Base-by-base conservation (phyloP, 2,329 filamentous ascomycete genomes). In the Cadophora gregata region DNA sequence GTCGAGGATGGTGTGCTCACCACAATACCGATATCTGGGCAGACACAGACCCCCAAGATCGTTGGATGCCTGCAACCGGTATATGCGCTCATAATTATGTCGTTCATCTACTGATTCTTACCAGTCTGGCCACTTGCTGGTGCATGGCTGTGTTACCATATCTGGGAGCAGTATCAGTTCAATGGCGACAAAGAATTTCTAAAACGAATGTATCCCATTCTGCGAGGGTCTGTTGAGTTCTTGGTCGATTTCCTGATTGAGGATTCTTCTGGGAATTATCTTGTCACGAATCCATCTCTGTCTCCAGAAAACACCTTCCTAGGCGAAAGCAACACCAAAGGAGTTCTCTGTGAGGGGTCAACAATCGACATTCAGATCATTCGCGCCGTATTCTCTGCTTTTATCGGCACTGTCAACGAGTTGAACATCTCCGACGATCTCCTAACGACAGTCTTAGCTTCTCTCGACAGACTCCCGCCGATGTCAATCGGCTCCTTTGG, bases 311-410 rank as follows among this genome's bases (percentile, higher is more conserved):
- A 78, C 59, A 76, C 74, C 0, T 80, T 69, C 42, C 55, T 69
- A 7, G 68, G 70, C 10, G 58, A 66, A 3, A 69, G 68, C 16
- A 72, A 69, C 10, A 65, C 67, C 25, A 71, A 66, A 36, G 79
- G 73, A 29, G 77, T 74, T n/a, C 74, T 79, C 3, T 79, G 78
- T 56, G 81, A 82, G 70, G 81, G 81, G 0, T 80, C 82, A 0
- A 80, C 80, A 3, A 83, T 84, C 66, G 83, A 85, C 61, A 80
- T 80, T 16, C 79, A 81, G 55, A 80, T 84, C 7, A 73, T 82
- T 6, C 72, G 76, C 25, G 77, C 79, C 27, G 69, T 83, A 1
- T 79, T 83, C 48, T 69, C 68, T 6, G 76, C 77, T 12, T 76
- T 75, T 47, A 62, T 77, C 14, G 59, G 60, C 14, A 63, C 63